Evolutionary conservation across 768 basidiomycete species (phyloP).

Genomic region (Paxillus rubicundulus): DNA sequence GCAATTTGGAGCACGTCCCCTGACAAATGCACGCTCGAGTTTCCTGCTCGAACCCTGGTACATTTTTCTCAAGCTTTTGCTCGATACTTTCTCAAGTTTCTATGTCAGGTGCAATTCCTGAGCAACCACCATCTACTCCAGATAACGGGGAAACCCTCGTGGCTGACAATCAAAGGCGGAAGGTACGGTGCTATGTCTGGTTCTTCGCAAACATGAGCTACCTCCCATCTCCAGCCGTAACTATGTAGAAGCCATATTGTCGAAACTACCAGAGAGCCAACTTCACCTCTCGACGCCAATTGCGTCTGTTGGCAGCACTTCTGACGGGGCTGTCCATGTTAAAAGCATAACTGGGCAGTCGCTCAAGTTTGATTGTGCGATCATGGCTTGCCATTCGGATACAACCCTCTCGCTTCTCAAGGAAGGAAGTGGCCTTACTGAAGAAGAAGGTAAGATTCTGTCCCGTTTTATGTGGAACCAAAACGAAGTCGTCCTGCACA

Average conservation of each 20-base stretch:
- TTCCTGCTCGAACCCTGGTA: constrained; percentile 67
- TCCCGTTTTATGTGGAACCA: constrained; percentile 61
- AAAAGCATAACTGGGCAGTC: constrained; percentile 45
- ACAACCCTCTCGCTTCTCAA: constrained; percentile 48
- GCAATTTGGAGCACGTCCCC: constrained; percentile 80
- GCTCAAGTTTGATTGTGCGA: constrained; percentile 63
- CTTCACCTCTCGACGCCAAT: constrained; percentile 63
- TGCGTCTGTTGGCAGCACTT: constrained; percentile 38
- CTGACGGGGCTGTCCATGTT: constrained; percentile 36
- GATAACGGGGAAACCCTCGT: constrained; percentile 64
- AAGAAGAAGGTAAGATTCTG: constrained; percentile 55
- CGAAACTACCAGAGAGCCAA: constrained; percentile 47
- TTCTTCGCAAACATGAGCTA: neutral
- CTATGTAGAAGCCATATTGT: constrained; percentile 66
- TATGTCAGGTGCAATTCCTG: constrained; percentile 59
- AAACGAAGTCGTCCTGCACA: constrained; percentile 68
- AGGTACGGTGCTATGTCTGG: constrained; percentile 43
- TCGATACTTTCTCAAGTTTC: neutral
- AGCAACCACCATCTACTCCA: constrained; percentile 75
- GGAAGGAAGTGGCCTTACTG: constrained; percentile 47
- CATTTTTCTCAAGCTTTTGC: constrained; percentile 3
- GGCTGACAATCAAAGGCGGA: constrained; percentile 72
- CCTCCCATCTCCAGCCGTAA: constrained; percentile 40
- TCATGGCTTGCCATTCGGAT: constrained; percentile 73
- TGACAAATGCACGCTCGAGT: constrained; percentile 63